Evolutionary conservation across 2,329 filamentous ascomycete genomes (phyloP).

Genomic region (Fusarium mundagurra): DNA sequence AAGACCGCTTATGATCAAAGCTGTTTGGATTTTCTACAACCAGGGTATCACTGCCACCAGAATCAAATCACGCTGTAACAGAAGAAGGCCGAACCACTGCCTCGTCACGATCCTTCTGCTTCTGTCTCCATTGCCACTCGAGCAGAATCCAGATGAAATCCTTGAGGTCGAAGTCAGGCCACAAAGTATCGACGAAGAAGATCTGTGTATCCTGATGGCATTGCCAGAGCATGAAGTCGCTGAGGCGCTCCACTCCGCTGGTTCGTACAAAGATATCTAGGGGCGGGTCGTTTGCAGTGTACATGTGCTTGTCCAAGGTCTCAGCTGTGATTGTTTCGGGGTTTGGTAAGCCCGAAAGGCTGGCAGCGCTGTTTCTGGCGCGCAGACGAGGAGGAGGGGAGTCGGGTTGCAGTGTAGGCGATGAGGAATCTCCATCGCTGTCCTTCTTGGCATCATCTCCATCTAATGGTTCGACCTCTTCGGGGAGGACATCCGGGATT

Average conservation of each 20-base stretch:
- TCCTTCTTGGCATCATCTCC: constrained; percentile 54
- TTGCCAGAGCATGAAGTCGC: constrained; percentile 99
- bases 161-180: constrained; percentile 96
- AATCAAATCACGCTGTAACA: constrained; percentile 40
- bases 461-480: constrained; percentile 53
- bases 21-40: constrained; percentile 22
- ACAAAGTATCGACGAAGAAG: constrained; percentile 89
- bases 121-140: constrained; percentile 82
- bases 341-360: constrained; percentile 65
- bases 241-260: constrained; percentile 90
- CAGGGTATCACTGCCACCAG: constrained; percentile 36
- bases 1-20: constrained; percentile 6
- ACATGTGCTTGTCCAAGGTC: constrained; percentile 86
- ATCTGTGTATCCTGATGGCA: constrained; percentile 93
- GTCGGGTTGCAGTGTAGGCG: constrained; percentile 66
- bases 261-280: constrained; percentile 92
- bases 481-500: constrained; percentile 60
- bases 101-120: constrained; percentile 64
- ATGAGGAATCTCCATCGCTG: constrained; percentile 67
- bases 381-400: constrained; percentile 57
- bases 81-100: constrained; percentile 48
- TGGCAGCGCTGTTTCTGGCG: constrained; percentile 46
- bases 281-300: constrained; percentile 86
- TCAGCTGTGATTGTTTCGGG: constrained; percentile 88
- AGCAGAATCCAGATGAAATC: constrained; percentile 91